phyloP scores from a whole-genome alignment of 805 yeast genomes.

The Jamesozyma spencerorum region DNA sequence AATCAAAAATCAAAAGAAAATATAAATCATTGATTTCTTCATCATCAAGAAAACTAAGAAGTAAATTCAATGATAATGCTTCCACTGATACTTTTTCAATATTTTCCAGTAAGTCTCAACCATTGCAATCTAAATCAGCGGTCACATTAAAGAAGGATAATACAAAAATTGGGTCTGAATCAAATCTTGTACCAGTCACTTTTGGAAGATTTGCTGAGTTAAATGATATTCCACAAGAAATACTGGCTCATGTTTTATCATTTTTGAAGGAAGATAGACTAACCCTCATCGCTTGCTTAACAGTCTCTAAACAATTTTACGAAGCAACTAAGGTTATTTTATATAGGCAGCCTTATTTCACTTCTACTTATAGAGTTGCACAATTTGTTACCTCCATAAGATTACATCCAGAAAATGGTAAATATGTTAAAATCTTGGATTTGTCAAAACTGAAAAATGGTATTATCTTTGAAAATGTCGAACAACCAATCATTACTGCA shows the following conservation, averaged over 20 bases:
- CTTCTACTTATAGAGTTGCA: slow-evolving; percentile 69
- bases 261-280: slow-evolving; percentile 22
- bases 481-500: too few relatives aligned
- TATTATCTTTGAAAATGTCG: slow-evolving; percentile 10
- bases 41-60: slow-evolving; percentile 24
- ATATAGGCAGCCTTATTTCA: slow-evolving; percentile 46
- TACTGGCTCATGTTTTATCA: slow-evolving; percentile 21
- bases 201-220: slow-evolving; percentile 16
- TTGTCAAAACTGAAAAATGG: slow-evolving; percentile 43
- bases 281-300: slow-evolving; percentile 38
- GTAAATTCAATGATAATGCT: slow-evolving; percentile 27
- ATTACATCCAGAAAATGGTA: slow-evolving; percentile 45
- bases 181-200: neutral
- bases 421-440: slow-evolving; percentile 47
- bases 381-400: slow-evolving; percentile 68
- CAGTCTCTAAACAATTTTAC: slow-evolving; percentile 44
- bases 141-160: slow-evolving; percentile 2
- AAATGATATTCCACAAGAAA: slow-evolving; percentile 29
- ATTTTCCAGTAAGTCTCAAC: slow-evolving; percentile 22
- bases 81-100: slow-evolving; percentile 25
- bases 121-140: neutral
- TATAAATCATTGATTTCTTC: slow-evolving; percentile 19
- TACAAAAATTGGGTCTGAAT: neutral
- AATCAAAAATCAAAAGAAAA: slow-evolving; percentile 16
- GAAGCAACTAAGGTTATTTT: slow-evolving; percentile 43